Evolutionary conservation across 2,329 filamentous ascomycete genomes (phyloP), one percentile per base, ranked within the genome.

Genomic region (Microdochium bolleyi): DNA sequence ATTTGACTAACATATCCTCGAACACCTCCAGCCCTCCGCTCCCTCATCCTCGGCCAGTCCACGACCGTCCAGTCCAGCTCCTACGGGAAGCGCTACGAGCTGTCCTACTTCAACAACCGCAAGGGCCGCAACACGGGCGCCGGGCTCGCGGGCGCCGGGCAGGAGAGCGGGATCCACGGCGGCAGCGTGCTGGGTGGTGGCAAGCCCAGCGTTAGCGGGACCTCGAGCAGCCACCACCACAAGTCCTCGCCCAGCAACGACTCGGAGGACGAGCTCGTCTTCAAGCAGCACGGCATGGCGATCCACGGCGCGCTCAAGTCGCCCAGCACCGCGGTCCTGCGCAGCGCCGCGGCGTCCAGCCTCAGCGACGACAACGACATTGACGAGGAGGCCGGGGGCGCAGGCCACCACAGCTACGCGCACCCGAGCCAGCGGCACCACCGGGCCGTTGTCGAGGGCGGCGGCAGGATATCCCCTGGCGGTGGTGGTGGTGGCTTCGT

Each of bases 41-140:
- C 51, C 24, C 19, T 56, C 32, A 27, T 56, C 32, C 30, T 54
- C 25, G 49, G 53, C 14, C 46, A 55, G 38, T 25, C 52, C 1
- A 49, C 49, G 25, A 41, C 34, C 27, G 53, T 50, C 4, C 10
- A 3, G 13, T 24, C 41, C n/a, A 44, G 49, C 34, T 50, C 51
- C 21, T 49, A 50, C 38, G 48, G 21, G 4, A 51, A 51, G 38
- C 53, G 52, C n/a, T 57, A 58, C 50, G 56, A 58, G 48, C 51
- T 58, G 9, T 54, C 53, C 37, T 58, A 46, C 41, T 10, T 46
- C 9, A 46, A 30, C 27, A 30, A 22, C 34, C 34, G 34, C 7
- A 46, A 46, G 41, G 9, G 21, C 19, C 41, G 41, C 19, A 19
- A 16, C 13, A 38, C 41, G 41, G 19, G 14, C 16, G 21, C n/a